These are phyloP conservation scores for Lagerstroemia speciosa DNA, from an alignment of 345 rosid species.

Conservation along the genomic window DNA sequence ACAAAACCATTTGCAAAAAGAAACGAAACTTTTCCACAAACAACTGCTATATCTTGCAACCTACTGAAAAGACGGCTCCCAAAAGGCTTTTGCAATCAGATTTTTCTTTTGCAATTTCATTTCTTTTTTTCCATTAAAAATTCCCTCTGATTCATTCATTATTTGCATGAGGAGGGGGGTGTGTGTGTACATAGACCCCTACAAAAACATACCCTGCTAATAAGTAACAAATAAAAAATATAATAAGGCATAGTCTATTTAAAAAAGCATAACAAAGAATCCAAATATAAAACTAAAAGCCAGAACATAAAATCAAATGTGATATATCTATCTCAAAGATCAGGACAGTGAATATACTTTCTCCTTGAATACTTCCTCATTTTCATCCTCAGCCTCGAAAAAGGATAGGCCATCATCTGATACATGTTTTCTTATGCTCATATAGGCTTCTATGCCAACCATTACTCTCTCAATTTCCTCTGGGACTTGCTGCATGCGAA, in stretches of 20 bases:
- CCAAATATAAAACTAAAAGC: neutral
- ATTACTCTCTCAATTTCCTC: constrained; percentile 92
- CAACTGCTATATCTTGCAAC: neutral
- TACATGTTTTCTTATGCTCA: constrained; percentile 78
- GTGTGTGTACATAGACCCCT: neutral
- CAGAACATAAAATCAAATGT: neutral
- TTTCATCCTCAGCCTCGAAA: constrained; percentile 57
- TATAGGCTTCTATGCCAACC: constrained; percentile 84
- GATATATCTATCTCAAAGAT: neutral
- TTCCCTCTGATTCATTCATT: neutral
- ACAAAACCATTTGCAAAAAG: neutral
- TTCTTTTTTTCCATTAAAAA: neutral
- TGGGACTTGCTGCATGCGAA: constrained; percentile 71
- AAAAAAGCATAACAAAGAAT: neutral
- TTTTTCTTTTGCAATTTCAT: neutral
- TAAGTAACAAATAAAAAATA: too few relatives aligned
- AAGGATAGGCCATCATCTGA: constrained; percentile 55
- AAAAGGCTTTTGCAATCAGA: neutral
- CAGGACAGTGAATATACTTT: constrained; percentile 35
- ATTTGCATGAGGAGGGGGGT: neutral
- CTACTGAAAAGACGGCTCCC: neutral
- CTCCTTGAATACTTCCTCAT: constrained; percentile 20
- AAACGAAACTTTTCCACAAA: neutral
- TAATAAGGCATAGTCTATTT: neutral
- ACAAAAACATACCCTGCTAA: neutral